Evolutionary conservation across 2,329 filamentous ascomycete genomes (phyloP).

Genomic region (Venturia aucupariae): DNA sequence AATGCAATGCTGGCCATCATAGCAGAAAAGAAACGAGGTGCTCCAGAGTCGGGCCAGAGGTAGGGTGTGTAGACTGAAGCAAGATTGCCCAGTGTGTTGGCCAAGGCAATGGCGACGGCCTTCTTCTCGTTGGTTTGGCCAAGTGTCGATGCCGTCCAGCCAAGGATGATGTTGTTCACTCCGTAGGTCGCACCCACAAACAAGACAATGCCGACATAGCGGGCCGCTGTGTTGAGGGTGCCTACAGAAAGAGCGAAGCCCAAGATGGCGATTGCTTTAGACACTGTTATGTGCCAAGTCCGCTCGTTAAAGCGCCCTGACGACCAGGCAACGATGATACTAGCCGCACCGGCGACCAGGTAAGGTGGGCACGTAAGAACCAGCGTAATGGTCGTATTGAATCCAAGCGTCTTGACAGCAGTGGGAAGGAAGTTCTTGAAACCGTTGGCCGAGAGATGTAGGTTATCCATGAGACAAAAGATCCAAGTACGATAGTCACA

Average conservation of each 20-base stretch:
- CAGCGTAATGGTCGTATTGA: not conserved
- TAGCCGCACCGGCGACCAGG: slow-evolving; percentile 3
- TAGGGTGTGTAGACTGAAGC: slow-evolving; percentile 29
- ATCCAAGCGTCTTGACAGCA: not conserved
- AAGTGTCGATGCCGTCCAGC: slow-evolving; percentile 33
- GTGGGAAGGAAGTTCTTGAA: slow-evolving; percentile 11
- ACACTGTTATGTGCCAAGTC: slow-evolving; percentile 8
- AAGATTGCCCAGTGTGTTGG: slow-evolving; percentile 33
- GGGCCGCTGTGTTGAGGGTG: slow-evolving; percentile 17
- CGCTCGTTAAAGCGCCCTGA: slow-evolving; percentile 14
- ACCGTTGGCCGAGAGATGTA: not conserved
- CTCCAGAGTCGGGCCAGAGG: not conserved
- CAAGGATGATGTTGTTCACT: not conserved
- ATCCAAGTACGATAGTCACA: not conserved
- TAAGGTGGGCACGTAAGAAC: slow-evolving; percentile 8
- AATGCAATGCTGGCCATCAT: not conserved
- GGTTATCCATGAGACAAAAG: not conserved
- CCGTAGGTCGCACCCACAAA: not conserved
- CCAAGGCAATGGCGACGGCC: slow-evolving; percentile 33
- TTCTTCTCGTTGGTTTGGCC: slow-evolving; percentile 37
- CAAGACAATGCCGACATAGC: slow-evolving; percentile 14
- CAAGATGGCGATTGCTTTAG: slow-evolving; percentile 12
- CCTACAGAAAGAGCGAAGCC: slow-evolving; percentile 16
- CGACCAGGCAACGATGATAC: slow-evolving; percentile 14
- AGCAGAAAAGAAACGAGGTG: not conserved